Conservation (phyloP, 31 red algal genomes). For the Bonnemaisonia californica region DNA sequence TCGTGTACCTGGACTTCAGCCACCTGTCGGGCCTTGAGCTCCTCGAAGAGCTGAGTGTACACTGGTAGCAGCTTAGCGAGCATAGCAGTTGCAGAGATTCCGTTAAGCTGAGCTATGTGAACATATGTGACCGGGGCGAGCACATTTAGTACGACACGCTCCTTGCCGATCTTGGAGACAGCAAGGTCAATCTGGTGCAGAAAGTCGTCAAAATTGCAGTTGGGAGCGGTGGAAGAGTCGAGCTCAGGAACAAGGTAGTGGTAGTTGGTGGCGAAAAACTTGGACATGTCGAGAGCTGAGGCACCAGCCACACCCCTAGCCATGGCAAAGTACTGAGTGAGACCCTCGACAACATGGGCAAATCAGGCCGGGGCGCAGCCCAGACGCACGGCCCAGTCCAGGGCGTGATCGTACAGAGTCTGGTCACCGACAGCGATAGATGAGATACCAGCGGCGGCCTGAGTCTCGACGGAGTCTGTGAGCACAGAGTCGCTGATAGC, state of each 20-base stretch:
- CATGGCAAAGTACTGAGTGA: slow-evolving; percentile 82
- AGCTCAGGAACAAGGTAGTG: slow-evolving; percentile 93
- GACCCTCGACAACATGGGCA: slow-evolving; percentile 20
- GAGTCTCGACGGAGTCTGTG: slow-evolving; percentile 24
- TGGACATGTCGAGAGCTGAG: slow-evolving; percentile 84
- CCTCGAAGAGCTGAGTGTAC: slow-evolving; percentile 64
- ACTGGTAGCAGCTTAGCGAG: slow-evolving; percentile 56
- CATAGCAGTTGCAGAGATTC: slow-evolving; percentile 36
- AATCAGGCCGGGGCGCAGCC: slow-evolving; percentile 76
- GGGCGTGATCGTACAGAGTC: slow-evolving; percentile 79
- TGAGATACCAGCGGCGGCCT: slow-evolving; percentile 62
- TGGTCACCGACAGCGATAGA: slow-evolving; percentile 72
- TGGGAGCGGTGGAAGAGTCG: slow-evolving; percentile 19
- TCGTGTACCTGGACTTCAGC: slow-evolving; percentile 83
- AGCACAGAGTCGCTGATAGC: slow-evolving; percentile 51
- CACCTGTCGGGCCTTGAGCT: slow-evolving; percentile 45
- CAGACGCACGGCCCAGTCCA: slow-evolving; percentile 75
- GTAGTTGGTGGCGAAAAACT: slow-evolving; percentile 94
- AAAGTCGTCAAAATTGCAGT: slow-evolving; percentile 49
- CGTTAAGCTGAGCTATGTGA: slow-evolving; percentile 38
- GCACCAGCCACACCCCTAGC: slow-evolving; percentile 70
- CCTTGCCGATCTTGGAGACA: slow-evolving; percentile 40
- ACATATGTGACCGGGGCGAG: slow-evolving; percentile 88
- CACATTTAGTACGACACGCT: slow-evolving; percentile 65
- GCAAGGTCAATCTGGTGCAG: slow-evolving; percentile 60